Base-by-base conservation (phyloP, 164 flowering plant genomes). In the Berberis thunbergii region DNA sequence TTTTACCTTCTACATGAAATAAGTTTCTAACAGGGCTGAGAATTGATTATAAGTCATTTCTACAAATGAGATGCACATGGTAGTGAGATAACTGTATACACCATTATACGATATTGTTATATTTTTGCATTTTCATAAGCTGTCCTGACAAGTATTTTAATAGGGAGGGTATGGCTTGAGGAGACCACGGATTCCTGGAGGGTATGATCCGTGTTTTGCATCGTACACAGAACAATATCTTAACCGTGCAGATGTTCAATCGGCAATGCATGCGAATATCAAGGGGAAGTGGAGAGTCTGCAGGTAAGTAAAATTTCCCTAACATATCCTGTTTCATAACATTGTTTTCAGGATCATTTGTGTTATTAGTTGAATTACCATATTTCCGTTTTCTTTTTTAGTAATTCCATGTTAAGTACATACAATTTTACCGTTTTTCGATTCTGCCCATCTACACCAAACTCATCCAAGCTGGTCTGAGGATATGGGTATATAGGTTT, bases 401-500 rank as follows among this genome's bases (percentile, higher is more conserved):
- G 91, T 72, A 61, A 75, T 60, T 67, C 79, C n/a, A 64, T 86
- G 41, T 67, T 77, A 7, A 46, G n/a, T 0, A 57, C 76, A 43
- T 82, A 82, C 59, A 73, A 78, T 26, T 66, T 62, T 50, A 72
- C 72, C 4, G 86, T 76, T 3, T 71, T 50, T 83, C 92, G 7
- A 7, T 80, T 55, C 55, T 81, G 43, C 88, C 92, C 1, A 73
- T 83, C 77, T 84, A 83, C 74, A 65, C 65, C 64, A 83, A 81
- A 66, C 86, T 86, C 56, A 76, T 80, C 64, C 76, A 83, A 66
- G 83, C 80, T 45, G 86, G 87, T 45, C 76, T 84, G 40, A 80
- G 62, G 67, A 80, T 84, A 43, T 86, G 92, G 92, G 69, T 86
- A 13, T 86, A 83, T 75, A 86, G 88, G 91, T 86, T 50, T 3